Percentiles rank a stretch among this genome's conserved stretches.
phyloP scores from a whole-genome alignment of 2,329 filamentous ascomycete species.

The Penicillium janthinellum region DNA sequence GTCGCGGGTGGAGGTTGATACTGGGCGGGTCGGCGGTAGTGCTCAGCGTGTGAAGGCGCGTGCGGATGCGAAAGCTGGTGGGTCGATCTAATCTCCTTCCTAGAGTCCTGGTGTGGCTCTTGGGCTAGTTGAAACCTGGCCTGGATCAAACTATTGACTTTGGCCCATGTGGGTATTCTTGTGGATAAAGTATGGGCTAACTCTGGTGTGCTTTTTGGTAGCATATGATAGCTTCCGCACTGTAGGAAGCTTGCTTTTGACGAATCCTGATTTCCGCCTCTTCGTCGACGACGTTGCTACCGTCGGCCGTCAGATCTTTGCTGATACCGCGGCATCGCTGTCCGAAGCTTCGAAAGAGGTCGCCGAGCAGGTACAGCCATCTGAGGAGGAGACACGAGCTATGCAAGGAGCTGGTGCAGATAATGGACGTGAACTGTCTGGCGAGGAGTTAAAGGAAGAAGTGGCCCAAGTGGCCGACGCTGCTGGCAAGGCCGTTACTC shows the following conservation, averaged over 20 bases:
- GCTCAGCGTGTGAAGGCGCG: conserved; percentile 65
- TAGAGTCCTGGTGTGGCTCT: not conserved
- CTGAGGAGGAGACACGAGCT: conserved; percentile 60
- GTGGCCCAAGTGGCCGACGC: conserved; percentile 55
- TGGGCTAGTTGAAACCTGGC: not conserved
- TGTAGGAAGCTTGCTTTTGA: conserved; percentile 79
- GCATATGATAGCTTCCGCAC: conserved; percentile 82
- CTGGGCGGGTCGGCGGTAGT: conserved; percentile 62
- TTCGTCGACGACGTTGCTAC: conserved; percentile 80
- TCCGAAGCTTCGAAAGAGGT: conserved; percentile 74
- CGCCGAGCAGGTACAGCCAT: conserved; percentile 72
- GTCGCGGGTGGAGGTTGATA: conserved; percentile 69
- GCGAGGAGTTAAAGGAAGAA: conserved; percentile 64
- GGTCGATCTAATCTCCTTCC: not conserved
- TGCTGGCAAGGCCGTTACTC: conserved; percentile 38
- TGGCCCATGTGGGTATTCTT: not conserved
- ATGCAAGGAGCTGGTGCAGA: conserved; percentile 50
- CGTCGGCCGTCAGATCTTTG: conserved; percentile 80
- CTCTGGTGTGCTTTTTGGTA: conserved; percentile 34
- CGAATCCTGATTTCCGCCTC: conserved; percentile 86
- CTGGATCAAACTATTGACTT: not conserved
- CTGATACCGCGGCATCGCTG: conserved; percentile 78
- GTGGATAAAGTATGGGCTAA: conserved; percentile 13
- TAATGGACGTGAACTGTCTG: conserved; percentile 55
- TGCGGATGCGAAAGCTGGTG: conserved; percentile 72